Evolutionary conservation across 2,329 filamentous ascomycete species (phyloP), one percentile per base, ranked within the genome.

Genomic region (Triangularia verruculosa): DNA sequence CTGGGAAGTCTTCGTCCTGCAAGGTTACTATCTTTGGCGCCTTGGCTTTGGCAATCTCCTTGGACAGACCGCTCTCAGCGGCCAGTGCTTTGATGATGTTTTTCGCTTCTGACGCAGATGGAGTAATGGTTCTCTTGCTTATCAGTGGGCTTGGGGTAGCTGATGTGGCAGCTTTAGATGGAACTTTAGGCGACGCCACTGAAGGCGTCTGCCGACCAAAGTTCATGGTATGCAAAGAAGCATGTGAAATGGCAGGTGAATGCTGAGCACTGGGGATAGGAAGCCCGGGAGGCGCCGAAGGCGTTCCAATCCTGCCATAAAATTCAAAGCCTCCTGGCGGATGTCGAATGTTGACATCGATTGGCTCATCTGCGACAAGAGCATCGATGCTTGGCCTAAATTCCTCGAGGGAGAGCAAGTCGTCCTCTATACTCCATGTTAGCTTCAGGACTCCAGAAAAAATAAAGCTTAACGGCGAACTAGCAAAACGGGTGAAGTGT

Each of bases 301-400:
- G 79, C 7, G 73, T 78, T 1, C 67, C 67, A 11, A 70, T 64
- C 24, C 69, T 70, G 15, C 69, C 69, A 62, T 71, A 61, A 55
- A 51, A 6, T 64, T 67, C 65, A 32, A 71, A 66, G 34, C 54
- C 64, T 71, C 64, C 70, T 17, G 64, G 72, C 28, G 67, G 77
- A 68, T 58, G 77, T 73, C 30, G 74, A 68, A 52, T 74, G 30
- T 61, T 67, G n/a, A 61, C 32, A 54, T 68, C 70, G 17, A 70
- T 63, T 7, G 73, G 70, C n/a, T 84, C 78, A 71, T 91, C 89
- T 22, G 87, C 85, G 12, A 91, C 88, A 3, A 91, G 77, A 3
- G 87, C 87, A 72, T 91, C 88, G 47, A 91, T 85, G n/a, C 84
- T 87, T 52, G 80, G 80, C 2, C 80, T 82, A 12, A 83, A 87